Evolutionary conservation across 2,329 filamentous ascomycete species (phyloP), one percentile per base, ranked within the genome.

Genomic region (Fonsecaea monophora): DNA sequence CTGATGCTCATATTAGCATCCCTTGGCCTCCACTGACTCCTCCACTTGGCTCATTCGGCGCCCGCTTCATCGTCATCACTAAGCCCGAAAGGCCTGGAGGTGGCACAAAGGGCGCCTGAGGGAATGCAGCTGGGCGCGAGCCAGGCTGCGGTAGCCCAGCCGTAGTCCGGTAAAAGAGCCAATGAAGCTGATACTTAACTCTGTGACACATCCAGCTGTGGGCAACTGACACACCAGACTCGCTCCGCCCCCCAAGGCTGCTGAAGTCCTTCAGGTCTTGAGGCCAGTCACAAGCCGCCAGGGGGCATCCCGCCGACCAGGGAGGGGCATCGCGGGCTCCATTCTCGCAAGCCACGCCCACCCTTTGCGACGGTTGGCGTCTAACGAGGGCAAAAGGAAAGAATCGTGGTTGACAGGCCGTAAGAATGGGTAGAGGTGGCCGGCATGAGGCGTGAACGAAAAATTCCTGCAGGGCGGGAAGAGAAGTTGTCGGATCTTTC

Each of bases 31-130:
- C 62, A 62, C 56, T 42, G 50, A 30, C 37, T 15, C 21, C 60
- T 61, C 59, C 59, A 61, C 59, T 45, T 53, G 59, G 53, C 48
- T 35, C 35, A 38, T 62, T 65, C 57, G 54, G 42, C 55, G 57
- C 21, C 65, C 64, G 61, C 64, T 67, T 67, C 61, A 61, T 65
- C 64, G 64, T 67, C 64, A 69, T 69, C 67, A 69, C 67, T 69
- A 69, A 54, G 64, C 67, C 64, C 34, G 38, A 66, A 65, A 42
- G 18, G 50, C 53, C 42, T 34, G 32, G 37, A 53, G 58, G 67
- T 69, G 67, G 67, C 48, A 69, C 64, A 63, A 42, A 62, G 62
- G 64, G 64, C 64, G 58, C 64, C 56, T 69, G 48, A 63, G 40
- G 64, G 55, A 63, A 60, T 50, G 58, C 57, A 64, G 61, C 61